Evolutionary conservation across 2,329 filamentous ascomycete species (phyloP).

Genomic region (Xylariaceae sp.): DNA sequence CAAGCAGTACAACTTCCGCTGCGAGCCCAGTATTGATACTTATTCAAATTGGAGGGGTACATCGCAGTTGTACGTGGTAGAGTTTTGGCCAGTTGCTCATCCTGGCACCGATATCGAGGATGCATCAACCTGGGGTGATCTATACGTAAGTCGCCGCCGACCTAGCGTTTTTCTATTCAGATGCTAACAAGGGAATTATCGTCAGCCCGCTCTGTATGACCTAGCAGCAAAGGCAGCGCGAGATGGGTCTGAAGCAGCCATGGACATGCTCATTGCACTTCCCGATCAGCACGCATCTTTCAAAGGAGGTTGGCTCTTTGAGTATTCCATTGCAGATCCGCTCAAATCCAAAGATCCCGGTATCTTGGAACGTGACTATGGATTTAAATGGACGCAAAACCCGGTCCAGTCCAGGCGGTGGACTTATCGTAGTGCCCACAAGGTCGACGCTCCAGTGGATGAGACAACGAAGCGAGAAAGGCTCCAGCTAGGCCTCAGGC

Average conservation of each 20-base stretch:
- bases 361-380: background rate
- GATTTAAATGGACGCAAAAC: background rate
- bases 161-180: background rate
- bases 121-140: slow-evolving; percentile 2
- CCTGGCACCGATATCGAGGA: background rate
- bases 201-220: slow-evolving; percentile 10
- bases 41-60: too few relatives aligned
- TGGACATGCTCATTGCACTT: slow-evolving; percentile 16
- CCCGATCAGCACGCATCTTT: slow-evolving; percentile 3
- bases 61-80: too few relatives aligned
- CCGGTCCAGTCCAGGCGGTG: slow-evolving; percentile 6
- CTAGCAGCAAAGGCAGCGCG: slow-evolving; percentile 4
- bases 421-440: slow-evolving; percentile 8
- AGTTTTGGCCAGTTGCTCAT: background rate
- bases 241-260: background rate
- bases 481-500: background rate
- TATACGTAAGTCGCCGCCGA: background rate
- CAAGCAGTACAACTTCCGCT: slow-evolving; percentile 2
- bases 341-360: background rate
- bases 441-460: background rate
- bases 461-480: background rate
- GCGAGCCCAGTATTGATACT: too few relatives aligned
- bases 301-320: slow-evolving; percentile 21
- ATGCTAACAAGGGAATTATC: background rate
- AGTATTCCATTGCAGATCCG: background rate